phyloP scores from a whole-genome alignment of 192 early-diverging fungal species.

The Rhizophagus prolifer region DNA sequence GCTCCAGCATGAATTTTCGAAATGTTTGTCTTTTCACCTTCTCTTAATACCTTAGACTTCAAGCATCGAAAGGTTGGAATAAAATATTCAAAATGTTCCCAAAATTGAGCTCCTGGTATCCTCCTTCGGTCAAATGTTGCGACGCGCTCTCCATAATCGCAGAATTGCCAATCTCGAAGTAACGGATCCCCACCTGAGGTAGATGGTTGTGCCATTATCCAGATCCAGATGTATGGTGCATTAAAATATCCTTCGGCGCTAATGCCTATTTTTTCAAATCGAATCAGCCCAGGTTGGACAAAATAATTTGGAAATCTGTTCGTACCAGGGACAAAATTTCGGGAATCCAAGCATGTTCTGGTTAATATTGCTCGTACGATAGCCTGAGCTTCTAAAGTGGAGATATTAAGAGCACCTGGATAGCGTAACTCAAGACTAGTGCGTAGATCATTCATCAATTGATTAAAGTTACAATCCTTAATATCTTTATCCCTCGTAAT shows the following conservation, averaged over 20 bases:
- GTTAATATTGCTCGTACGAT: slow-evolving; percentile 5
- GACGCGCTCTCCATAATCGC: slow-evolving; percentile 20
- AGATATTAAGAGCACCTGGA: no score
- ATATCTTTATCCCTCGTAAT: slow-evolving; percentile 2
- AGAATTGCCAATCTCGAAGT: slow-evolving; percentile 19
- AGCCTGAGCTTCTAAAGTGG: neutral
- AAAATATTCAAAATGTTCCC: slow-evolving; percentile 18
- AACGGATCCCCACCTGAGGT: neutral
- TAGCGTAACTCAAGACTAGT: no score
- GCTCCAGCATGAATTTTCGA: no score
- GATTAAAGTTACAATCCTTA: slow-evolving; percentile 28
- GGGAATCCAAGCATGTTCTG: neutral
- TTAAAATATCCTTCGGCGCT: slow-evolving; percentile 17
- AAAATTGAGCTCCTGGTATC: neutral
- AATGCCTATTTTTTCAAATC: slow-evolving; percentile 11
- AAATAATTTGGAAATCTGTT: neutral
- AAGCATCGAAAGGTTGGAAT: slow-evolving; percentile 16
- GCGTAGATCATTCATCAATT: slow-evolving; percentile 30
- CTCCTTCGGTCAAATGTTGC: neutral
- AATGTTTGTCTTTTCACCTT: slow-evolving; percentile 19
- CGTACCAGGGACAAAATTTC: neutral
- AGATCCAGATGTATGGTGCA: slow-evolving; percentile 41
- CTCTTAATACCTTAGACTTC: slow-evolving; percentile 9
- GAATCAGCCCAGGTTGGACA: neutral
- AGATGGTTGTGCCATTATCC: slow-evolving; percentile 34